phyloP scores from a whole-genome alignment of 2,329 filamentous ascomycete genomes.

The Aspergillus arachidicola region DNA sequence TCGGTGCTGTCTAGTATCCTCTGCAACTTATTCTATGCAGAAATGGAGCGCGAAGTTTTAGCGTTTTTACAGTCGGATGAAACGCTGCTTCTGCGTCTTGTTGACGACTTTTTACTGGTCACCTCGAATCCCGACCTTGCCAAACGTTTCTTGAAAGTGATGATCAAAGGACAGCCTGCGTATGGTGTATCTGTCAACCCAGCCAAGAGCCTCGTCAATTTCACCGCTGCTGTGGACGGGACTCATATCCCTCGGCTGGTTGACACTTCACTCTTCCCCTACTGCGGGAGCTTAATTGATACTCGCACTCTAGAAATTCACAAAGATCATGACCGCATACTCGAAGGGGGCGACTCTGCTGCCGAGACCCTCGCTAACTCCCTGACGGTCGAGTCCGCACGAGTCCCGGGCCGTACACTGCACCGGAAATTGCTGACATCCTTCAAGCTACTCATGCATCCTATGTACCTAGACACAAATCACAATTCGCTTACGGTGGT shows the following conservation, averaged over 20 bases:
- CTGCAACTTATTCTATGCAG: constrained; percentile 95
- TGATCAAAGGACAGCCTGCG: constrained; percentile 75
- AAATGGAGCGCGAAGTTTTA: constrained; percentile 73
- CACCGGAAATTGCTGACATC: constrained; percentile 72
- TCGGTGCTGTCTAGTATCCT: constrained; percentile 83
- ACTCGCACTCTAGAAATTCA: constrained; percentile 72
- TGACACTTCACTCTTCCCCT: constrained; percentile 67
- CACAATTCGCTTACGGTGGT: constrained; percentile 74
- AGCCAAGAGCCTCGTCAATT: constrained; percentile 83
- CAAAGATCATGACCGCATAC: constrained; percentile 62
- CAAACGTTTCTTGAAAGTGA: constrained; percentile 70
- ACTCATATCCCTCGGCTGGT: constrained; percentile 54
- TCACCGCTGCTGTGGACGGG: constrained; percentile 64
- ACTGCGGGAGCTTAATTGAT: constrained; percentile 81
- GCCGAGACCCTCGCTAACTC: constrained; percentile 65
- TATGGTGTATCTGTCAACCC: constrained; percentile 81
- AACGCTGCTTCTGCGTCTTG: constrained; percentile 75
- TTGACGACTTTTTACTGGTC: constrained; percentile 92
- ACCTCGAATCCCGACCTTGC: constrained; percentile 71
- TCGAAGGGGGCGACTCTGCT: constrained; percentile 53
- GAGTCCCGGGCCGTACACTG: constrained; percentile 74
- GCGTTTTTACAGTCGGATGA: constrained; percentile 64
- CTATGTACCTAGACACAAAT: constrained; percentile 54
- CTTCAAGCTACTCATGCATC: constrained; percentile 82
- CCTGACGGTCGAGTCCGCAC: constrained; percentile 76